phyloP scores from a whole-genome alignment of 192 early-diverging fungal species.

The Umbelopsis sp. region DNA sequence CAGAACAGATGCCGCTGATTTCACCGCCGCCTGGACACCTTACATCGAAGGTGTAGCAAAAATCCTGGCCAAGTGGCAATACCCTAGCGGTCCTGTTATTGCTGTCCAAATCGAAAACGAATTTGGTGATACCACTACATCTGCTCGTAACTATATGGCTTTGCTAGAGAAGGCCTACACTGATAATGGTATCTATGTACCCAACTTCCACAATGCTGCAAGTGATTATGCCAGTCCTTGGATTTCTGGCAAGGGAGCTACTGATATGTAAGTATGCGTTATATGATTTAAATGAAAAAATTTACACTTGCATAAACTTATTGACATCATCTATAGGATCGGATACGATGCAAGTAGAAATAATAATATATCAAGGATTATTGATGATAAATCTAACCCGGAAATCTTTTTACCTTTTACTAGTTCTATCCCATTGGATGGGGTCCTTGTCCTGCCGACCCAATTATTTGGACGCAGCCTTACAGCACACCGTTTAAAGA shows the following conservation, averaged over 20 bases:
- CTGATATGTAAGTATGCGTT: slow-evolving; percentile 1
- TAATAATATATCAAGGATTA: neutral
- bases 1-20: slow-evolving; percentile 18
- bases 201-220: slow-evolving; percentile 23
- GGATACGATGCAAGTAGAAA: slow-evolving; percentile 17
- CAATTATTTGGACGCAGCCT: slow-evolving; percentile 3
- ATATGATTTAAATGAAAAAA: neutral
- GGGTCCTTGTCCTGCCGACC: slow-evolving; percentile 8
- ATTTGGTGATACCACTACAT: slow-evolving; percentile 21
- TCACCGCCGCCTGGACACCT: slow-evolving; percentile 24
- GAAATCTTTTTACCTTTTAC: neutral
- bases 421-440: slow-evolving; percentile 20
- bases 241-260: slow-evolving; percentile 15
- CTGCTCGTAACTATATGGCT: slow-evolving; percentile 15
- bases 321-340: neutral
- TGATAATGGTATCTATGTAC: slow-evolving; percentile 23
- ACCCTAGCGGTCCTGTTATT: slow-evolving; percentile 61
- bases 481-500: neutral
- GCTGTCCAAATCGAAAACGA: slow-evolving; percentile 84
- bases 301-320: neutral
- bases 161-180: slow-evolving; percentile 5
- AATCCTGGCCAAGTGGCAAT: slow-evolving; percentile 13
- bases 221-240: slow-evolving; percentile 20
- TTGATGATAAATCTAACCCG: neutral
- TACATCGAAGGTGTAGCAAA: slow-evolving; percentile 19